phyloP scores from a whole-genome alignment of 345 rosid species.

The Hibiscus tridactylites region DNA sequence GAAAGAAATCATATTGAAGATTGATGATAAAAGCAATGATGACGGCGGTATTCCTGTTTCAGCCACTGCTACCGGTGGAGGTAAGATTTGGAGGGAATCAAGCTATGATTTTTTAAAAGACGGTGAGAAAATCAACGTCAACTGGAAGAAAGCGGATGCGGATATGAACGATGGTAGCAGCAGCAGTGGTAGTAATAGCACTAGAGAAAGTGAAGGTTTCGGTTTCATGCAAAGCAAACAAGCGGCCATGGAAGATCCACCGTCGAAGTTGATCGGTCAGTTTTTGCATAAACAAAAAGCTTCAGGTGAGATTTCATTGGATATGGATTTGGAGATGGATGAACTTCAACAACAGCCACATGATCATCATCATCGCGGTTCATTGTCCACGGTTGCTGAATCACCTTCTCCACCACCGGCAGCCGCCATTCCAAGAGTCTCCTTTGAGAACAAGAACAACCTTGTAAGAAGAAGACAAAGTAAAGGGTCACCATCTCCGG shows the following conservation, averaged over 20 bases:
- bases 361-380: not conserved
- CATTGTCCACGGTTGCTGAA: slow-evolving; percentile 8
- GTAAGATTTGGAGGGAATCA: slow-evolving; percentile 51
- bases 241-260: slow-evolving; percentile 43
- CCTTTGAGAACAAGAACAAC: slow-evolving; percentile 26
- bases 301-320: slow-evolving; percentile 63
- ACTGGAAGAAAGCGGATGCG: slow-evolving; percentile 8
- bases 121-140: slow-evolving; percentile 7
- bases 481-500: slow-evolving; percentile 17
- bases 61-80: slow-evolving; percentile 6
- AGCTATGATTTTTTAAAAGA: slow-evolving; percentile 46
- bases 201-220: slow-evolving; percentile 18
- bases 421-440: slow-evolving; percentile 15
- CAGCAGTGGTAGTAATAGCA: not conserved
- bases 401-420: slow-evolving; percentile 9
- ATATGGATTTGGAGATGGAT: slow-evolving; percentile 65
- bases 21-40: slow-evolving; percentile 19
- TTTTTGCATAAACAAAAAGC: slow-evolving; percentile 67
- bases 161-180: slow-evolving; percentile 6
- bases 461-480: slow-evolving; percentile 27
- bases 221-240: slow-evolving; percentile 24
- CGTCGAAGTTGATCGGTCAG: slow-evolving; percentile 57
- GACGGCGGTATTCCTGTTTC: slow-evolving; percentile 11
- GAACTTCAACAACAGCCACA: slow-evolving; percentile 36
- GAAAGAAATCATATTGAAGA: slow-evolving; percentile 30